Conservation (phyloP, 306 rosid genomes). For the Medicago truncatula region MtrunA17r5.0-ANR NC_053045.1:15344001-15344500, state of each 20-base stretch:
- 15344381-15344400: background rate
- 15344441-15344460: background rate
- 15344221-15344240: constrained; percentile 8
- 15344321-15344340: background rate
- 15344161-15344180: constrained; percentile 4
- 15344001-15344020: constrained; percentile 14
- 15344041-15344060: constrained; percentile 56
- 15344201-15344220: background rate
- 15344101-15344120: constrained; percentile 17
- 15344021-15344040: constrained; percentile 49
- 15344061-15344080: background rate
- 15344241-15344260: constrained; percentile 13
- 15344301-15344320: background rate
- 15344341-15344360: background rate
- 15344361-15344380: constrained; percentile 3
- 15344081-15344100: constrained; percentile 4
- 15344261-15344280: background rate
- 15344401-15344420: background rate
- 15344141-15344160: background rate
- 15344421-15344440: background rate
- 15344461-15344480: constrained; percentile 10
- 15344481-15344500: background rate
- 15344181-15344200: background rate
- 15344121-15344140: background rate
- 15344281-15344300: constrained; percentile 8